Evolutionary conservation across 805 yeast species (phyloP), one percentile per base, ranked within the genome.

Genomic region (Starmerella asiatica): DNA sequence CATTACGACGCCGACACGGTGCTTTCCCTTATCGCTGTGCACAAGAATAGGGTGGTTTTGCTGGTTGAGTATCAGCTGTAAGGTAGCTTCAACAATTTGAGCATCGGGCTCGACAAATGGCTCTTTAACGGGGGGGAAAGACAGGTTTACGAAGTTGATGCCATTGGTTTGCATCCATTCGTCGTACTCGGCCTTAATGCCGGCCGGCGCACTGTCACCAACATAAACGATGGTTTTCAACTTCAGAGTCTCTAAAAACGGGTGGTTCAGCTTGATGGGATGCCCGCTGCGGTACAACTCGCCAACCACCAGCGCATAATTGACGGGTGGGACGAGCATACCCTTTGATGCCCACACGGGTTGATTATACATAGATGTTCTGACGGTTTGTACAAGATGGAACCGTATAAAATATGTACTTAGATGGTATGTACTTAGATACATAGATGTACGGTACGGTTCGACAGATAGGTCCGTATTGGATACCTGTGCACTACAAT

Each of bases 21-120:
- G 98, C 58, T 91, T 91, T n/a, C 98, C 98, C 62, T 88, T 88
- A 59, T 91, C 84, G 3, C 95, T 84, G 57, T 91, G 97, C 11
- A 88, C 71, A 41, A 88, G 64, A 11, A 88, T 74, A 1, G 98
- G 98, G 56, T 79, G 83, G 56, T 85, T 85, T 12, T 75, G 73
- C 18, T 52, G 32, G 43, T 64, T 67, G 14, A 55, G 40, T 4
- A 63, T 48, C 7, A 58, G 38, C 29, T 50, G 45, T 34, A 63
- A 45, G 3, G 64, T 62, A 7, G 47, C 41, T 5, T 72, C 64
- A 42, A 85, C 68, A 2, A 77, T 70, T 5, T 64, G 64, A 3
- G 76, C 71, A 47, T 76, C 74, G 44, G 73, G 75, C 57, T 64
- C 66, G 7, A 68, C 62, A 55, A 77, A 76, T 2, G 85, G 82